Percentiles rank a stretch among this genome's conserved stretches.
Evolutionary conservation across 2,329 filamentous ascomycete species (phyloP).

Genomic region (Colletotrichum sublineola): DNA sequence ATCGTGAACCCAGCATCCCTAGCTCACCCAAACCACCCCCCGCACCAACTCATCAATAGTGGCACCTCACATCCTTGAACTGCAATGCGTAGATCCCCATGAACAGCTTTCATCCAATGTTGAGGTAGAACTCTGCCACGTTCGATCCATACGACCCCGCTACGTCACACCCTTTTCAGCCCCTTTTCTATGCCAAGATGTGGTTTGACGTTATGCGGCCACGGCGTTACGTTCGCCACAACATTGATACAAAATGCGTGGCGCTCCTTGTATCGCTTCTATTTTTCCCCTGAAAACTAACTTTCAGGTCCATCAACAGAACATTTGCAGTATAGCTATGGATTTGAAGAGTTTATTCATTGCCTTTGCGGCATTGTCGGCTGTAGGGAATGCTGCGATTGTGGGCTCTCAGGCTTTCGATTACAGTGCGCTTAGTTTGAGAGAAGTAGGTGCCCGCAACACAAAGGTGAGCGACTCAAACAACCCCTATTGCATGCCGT

Average conservation of each 20-base stretch:
- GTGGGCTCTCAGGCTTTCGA: conserved; percentile 44
- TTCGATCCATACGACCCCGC: neutral
- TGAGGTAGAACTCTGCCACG: neutral
- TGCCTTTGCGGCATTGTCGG: neutral
- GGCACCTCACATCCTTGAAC: neutral
- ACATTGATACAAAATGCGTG: conserved; percentile 3
- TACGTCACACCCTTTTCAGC: neutral
- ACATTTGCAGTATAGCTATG: neutral
- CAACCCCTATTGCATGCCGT: neutral
- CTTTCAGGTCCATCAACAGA: neutral
- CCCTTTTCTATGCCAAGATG: neutral
- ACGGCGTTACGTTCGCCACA: conserved; percentile 1
- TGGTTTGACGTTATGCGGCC: neutral
- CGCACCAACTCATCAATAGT: conserved; percentile 6
- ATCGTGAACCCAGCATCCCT: conserved; percentile 10
- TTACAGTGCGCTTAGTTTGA: conserved; percentile 46
- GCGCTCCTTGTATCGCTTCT: neutral
- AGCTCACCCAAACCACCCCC: neutral
- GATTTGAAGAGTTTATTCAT: neutral
- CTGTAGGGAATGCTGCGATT: neutral
- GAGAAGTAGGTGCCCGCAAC: conserved; percentile 56
- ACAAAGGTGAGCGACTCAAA: conserved; percentile 48
- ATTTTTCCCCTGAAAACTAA: no score
- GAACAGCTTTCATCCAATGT: conserved; percentile 4
- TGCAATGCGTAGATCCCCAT: neutral